Evolutionary conservation across 768 basidiomycete species (phyloP), one percentile per base, ranked within the genome.

Genomic region (Tulasnella sp.): DNA sequence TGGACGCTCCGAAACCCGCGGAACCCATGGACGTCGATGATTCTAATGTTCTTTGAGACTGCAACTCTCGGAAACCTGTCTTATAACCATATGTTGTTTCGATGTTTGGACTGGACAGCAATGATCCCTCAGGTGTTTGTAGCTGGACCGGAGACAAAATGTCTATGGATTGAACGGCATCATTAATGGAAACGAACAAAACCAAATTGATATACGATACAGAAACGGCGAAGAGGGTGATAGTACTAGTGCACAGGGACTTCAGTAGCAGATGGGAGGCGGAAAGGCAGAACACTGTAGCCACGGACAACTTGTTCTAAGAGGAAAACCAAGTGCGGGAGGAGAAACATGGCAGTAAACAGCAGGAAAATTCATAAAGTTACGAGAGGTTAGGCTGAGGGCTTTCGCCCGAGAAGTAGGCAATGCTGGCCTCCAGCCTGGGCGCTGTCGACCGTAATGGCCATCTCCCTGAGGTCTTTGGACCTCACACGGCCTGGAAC

Each of bases 361-460:
- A 45, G 25, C 49, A 31, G 72, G 11, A 19, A 39, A 45, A 72
- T 17, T 9, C 52, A 37, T 52, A 74, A 49, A 37, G n/a, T 74
- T 38, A 58, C 37, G 36, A 52, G 19, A 34, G 34, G 12, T 58
- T 29, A 74, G 6, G 42, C 36, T 31, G 25, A 38, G 15, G 29
- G 58, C 52, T 72, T 74, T 29, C 78, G 42, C 22, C 70, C 78
- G 15, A 77, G 42, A 17, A 78, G 40, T 22, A 78, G 37, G 29
- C 78, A 76, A 77, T 78, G 78, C 40, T 77, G 77, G 19, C 78
- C 78, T 15, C 78, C 78, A 22, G 76, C 69, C 0, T 77, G 58
- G 19, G n/a, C 71, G 37, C 52, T 69, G 9, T 78, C 78, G n/a
- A 64, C 58, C 11, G 58, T 64, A 73, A 78, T 45, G 15, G 54